These are phyloP conservation scores for Murraya koenigii DNA, from an alignment of 345 rosid species.

Conservation along the genomic window DNA sequence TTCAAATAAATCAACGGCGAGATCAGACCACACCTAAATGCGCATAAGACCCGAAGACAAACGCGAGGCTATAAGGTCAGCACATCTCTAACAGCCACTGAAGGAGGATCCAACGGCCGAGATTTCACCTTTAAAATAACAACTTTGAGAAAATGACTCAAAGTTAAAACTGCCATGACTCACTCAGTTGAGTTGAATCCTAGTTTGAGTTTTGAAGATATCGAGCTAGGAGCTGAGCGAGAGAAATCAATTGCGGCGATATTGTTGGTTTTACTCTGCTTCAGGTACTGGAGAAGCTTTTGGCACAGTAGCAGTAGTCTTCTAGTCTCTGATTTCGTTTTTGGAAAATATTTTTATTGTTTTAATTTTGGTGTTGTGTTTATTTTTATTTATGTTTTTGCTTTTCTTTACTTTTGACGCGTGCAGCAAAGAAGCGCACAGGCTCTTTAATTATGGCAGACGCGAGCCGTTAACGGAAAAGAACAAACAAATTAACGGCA, in stretches of 20 bases:
- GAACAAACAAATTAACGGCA: conserved; percentile 40
- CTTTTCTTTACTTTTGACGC: not conserved
- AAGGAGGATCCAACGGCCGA: conserved; percentile 40
- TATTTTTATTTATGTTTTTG: not conserved
- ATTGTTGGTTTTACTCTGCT: conserved; percentile 47
- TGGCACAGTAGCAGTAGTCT: not conserved
- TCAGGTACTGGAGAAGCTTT: conserved; percentile 31
- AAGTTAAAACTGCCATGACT: conserved; percentile 41
- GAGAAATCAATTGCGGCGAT: conserved; percentile 27
- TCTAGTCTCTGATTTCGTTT: not conserved
- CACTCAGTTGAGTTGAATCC: conserved; percentile 18
- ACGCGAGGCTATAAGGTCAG: conserved; percentile 32
- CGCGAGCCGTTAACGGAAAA: conserved; percentile 43
- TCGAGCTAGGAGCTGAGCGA: conserved; percentile 8
- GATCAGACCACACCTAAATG: conserved; percentile 35
- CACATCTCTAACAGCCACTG: conserved; percentile 22
- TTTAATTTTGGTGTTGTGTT: conserved; percentile 20
- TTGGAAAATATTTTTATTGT: not conserved
- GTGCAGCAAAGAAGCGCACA: not conserved
- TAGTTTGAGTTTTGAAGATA: conserved; percentile 11
- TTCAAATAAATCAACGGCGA: conserved; percentile 32
- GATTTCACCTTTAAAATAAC: conserved; percentile 20
- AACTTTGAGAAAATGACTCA: conserved; percentile 35
- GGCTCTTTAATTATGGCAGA: conserved; percentile 13
- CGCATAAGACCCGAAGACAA: conserved; percentile 22